phyloP scores from a whole-genome alignment of 352 stramenopile genomes.

The Pythium grandisporangium region DNA sequence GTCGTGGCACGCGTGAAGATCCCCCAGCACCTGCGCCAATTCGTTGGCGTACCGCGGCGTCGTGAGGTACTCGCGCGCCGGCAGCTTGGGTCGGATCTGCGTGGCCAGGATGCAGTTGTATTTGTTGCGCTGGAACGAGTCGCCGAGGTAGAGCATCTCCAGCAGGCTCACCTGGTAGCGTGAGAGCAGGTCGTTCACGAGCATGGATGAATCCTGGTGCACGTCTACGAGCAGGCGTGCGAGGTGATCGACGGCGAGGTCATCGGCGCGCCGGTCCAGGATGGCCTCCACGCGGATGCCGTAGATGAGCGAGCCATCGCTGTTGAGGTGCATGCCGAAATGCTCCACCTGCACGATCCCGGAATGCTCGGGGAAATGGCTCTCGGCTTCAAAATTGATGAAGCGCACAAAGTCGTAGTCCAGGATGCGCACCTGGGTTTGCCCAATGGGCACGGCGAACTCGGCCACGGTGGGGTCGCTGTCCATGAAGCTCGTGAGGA shows the following conservation, averaged over 20 bases:
- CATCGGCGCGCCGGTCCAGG: slow-evolving; percentile 93
- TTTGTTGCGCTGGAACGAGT: slow-evolving; percentile 94
- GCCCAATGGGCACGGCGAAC: slow-evolving; percentile 84
- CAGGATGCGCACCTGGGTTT: slow-evolving; percentile 93
- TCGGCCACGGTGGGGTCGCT: slow-evolving; percentile 66
- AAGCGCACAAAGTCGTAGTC: slow-evolving; percentile 97
- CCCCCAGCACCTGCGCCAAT: slow-evolving; percentile 91
- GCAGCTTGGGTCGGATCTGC: slow-evolving; percentile 94
- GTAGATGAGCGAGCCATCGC: slow-evolving; percentile 73
- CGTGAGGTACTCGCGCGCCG: slow-evolving; percentile 92
- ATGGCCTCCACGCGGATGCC: slow-evolving; percentile 93
- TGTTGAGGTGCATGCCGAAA: slow-evolving; percentile 89
- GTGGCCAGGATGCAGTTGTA: slow-evolving; percentile 97
- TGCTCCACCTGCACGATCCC: slow-evolving; percentile 95
- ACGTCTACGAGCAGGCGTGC: slow-evolving; percentile 95
- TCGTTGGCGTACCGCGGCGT: slow-evolving; percentile 95
- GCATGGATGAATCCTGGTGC: slow-evolving; percentile 92
- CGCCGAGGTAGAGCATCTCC: slow-evolving; percentile 93
- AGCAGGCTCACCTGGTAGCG: slow-evolving; percentile 94
- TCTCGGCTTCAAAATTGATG: slow-evolving; percentile 98
- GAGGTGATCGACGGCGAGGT: slow-evolving; percentile 96
- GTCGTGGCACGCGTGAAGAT: slow-evolving; percentile 92
- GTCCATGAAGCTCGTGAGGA: slow-evolving; percentile 93
- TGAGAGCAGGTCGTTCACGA: slow-evolving; percentile 95
- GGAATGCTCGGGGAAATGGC: slow-evolving; percentile 91